Percentiles rank a stretch among this genome's conserved stretches.
Conservation (phyloP, 2,329 filamentous ascomycete species). For the Colletotrichum costaricense region DNA sequence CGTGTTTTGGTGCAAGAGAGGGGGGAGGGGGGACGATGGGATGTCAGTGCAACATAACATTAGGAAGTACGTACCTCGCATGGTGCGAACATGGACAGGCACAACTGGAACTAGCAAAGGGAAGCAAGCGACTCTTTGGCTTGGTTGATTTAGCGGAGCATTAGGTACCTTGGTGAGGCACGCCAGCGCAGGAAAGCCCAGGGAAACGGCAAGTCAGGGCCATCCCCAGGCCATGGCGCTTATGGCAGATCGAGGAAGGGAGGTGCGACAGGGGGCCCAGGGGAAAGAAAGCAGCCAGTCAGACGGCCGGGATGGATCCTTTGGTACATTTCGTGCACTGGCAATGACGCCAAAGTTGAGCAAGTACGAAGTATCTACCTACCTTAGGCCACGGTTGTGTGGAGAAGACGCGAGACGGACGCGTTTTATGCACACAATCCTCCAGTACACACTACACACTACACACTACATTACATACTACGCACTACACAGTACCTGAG, state of each 20-base stretch:
- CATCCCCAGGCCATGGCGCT: slow-evolving; percentile 28
- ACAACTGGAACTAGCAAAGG: neutral
- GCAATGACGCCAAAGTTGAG: slow-evolving; percentile 33
- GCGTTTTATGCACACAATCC: slow-evolving; percentile 22
- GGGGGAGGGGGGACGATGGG: neutral
- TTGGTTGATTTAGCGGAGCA: neutral
- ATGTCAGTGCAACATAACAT: neutral
- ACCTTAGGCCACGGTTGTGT: slow-evolving; percentile 2
- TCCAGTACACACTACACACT: too few species aligned
- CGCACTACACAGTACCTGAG: too few species aligned
- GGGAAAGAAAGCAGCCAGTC: neutral
- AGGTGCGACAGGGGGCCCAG: slow-evolving; percentile 29
- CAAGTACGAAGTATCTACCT: neutral
- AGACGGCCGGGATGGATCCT: slow-evolving; percentile 6
- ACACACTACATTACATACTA: too few species aligned
- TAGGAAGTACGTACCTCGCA: too few species aligned
- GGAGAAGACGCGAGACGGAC: slow-evolving; percentile 22
- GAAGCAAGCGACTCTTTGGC: neutral
- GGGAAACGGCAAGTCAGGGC: slow-evolving; percentile 25
- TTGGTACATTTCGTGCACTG: neutral
- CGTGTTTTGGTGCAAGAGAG: slow-evolving; percentile 7
- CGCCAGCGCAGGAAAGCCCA: slow-evolving; percentile 24
- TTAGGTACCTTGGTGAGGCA: slow-evolving; percentile 5
- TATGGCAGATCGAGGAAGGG: slow-evolving; percentile 30
- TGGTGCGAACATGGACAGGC: too few species aligned